These are phyloP conservation scores for Penicillium maclennaniae DNA, from an alignment of 495 filamentous ascomycete genomes.

Conservation along the genomic window DNA sequence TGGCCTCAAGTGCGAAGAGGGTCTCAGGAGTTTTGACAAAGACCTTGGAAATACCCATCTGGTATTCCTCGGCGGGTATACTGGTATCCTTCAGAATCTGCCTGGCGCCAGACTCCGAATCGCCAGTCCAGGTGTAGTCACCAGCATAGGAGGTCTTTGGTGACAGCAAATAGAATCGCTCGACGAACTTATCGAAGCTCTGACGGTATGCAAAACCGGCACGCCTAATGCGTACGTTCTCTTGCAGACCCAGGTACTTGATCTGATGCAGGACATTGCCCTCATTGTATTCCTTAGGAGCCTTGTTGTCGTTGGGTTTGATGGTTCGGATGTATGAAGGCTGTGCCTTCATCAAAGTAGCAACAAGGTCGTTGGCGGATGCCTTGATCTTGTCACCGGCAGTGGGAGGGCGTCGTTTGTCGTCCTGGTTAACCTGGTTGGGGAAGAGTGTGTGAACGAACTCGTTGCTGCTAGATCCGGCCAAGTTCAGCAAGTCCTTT, in stretches of 20 bases:
- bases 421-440: constrained; percentile 90
- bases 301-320: constrained; percentile 99
- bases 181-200: constrained; percentile 97
- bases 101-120: constrained; percentile 79
- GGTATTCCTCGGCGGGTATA: constrained; percentile 92
- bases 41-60: constrained; percentile 94
- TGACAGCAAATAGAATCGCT: constrained; percentile 94
- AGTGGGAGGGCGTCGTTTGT: constrained; percentile 88
- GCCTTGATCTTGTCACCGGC: constrained; percentile 96
- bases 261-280: constrained; percentile 97
- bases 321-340: constrained; percentile 99
- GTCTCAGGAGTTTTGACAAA: constrained; percentile 99
- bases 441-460: constrained; percentile 91
- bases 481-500: constrained; percentile 88
- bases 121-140: constrained; percentile 93
- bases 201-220: constrained; percentile 97
- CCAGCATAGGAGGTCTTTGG: constrained; percentile 93
- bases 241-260: constrained; percentile 97
- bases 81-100: constrained; percentile 95
- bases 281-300: constrained; percentile 82
- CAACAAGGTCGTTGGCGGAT: constrained; percentile 93
- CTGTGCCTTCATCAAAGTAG: constrained; percentile 93
- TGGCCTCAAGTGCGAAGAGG: constrained; percentile 92
- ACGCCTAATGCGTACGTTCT: constrained; percentile 96
- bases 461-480: constrained; percentile 74